Base-by-base conservation (phyloP, 495 filamentous ascomycete species). In the Penicillium canariense region DNA sequence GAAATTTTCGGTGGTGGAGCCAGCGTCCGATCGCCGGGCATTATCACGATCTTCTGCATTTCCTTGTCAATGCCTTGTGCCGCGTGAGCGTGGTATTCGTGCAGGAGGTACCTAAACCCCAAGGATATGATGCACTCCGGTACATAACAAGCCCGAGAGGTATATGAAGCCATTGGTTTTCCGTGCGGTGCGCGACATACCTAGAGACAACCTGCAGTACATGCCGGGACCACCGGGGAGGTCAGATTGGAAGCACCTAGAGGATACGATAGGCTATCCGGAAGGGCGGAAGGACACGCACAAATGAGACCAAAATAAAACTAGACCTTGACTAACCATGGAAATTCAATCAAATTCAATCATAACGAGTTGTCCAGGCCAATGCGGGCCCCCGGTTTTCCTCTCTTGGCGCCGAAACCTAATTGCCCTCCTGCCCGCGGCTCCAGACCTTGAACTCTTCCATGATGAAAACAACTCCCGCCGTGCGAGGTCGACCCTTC, bases 161-260 rank as follows among this genome's bases (percentile, higher is more conserved):
- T n/a, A n/a, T n/a, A n/a, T n/a, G n/a, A n/a, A n/a, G n/a, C n/a
- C n/a, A n/a, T n/a, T n/a, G n/a, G n/a, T n/a, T 2, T 38, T 48
- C 20, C 58, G 66, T 1, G n/a, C n/a, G n/a, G n/a, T n/a, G n/a
- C n/a, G n/a, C n/a, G n/a, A n/a, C n/a, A n/a, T n/a, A n/a, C n/a
- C n/a, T n/a, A n/a, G n/a, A n/a, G 65, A 71, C 9, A 71, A 73
- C 44, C 26, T 59, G 35, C 58, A 58, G 39, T 73, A 69, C 44
- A 69, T 69, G 65, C 70, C 70, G 2, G 70, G 70, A 1, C 70
- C 68, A n/a, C 61, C 65, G 15, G 68, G 68, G 2, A 71, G 71
- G 70, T 68, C 70, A 7, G 62, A 70, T 54, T 35, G 70, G n/a
- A 55, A 64, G 35, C 56, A 61, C 45, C 25, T 72, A 31, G 66